These are phyloP conservation scores for Asterionellopsis glacialis DNA, from an alignment of 108 stramenopile species.

Conservation along the genomic window DNA sequence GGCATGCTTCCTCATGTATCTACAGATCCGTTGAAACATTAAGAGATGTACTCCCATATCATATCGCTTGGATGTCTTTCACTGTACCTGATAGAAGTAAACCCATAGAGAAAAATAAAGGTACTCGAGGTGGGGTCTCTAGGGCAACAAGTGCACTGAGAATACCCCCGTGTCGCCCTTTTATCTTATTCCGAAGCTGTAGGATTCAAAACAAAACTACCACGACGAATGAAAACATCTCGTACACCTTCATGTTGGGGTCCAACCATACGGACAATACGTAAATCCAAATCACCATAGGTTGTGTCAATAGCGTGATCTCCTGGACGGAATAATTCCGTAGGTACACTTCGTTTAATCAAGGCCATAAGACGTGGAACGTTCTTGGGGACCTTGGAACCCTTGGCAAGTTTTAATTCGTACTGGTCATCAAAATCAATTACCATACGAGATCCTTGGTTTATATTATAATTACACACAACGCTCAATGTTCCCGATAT, in stretches of 20 bases:
- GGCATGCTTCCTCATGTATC: no score
- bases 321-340: slow-evolving; percentile 57
- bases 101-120: no score
- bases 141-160: no score
- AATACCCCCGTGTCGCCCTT: no score
- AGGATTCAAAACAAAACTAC: slow-evolving; percentile 43
- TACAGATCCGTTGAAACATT: no score
- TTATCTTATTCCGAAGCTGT: neutral
- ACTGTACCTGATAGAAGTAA: no score
- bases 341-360: slow-evolving; percentile 55
- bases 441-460: slow-evolving; percentile 62
- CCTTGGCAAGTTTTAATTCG: slow-evolving; percentile 30
- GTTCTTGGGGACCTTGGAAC: slow-evolving; percentile 48
- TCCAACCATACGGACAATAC: slow-evolving; percentile 63
- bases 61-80: no score
- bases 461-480: slow-evolving; percentile 52
- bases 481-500: slow-evolving; percentile 43
- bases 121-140: no score
- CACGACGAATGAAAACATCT: slow-evolving; percentile 58
- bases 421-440: slow-evolving; percentile 38
- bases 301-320: slow-evolving; percentile 70
- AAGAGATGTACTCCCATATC: no score
- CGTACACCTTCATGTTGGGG: slow-evolving; percentile 54
- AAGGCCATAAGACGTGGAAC: slow-evolving; percentile 40
- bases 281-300: slow-evolving; percentile 64